Evolutionary conservation across 164 flowering plant genomes (phyloP).

Genomic region (Stephania yunnanensis): DNA sequence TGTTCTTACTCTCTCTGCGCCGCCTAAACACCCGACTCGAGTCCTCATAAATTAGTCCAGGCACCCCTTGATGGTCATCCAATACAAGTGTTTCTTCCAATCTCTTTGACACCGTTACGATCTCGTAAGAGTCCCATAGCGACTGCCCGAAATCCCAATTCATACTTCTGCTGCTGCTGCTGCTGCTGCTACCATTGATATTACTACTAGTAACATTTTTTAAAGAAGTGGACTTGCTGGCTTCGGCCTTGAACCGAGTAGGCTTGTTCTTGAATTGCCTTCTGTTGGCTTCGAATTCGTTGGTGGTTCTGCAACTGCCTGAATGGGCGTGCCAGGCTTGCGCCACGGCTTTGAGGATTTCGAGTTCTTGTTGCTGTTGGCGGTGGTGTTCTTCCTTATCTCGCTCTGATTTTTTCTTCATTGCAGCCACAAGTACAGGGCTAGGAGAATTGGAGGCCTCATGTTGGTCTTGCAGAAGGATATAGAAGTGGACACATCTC

Average conservation of each 20-base stretch:
- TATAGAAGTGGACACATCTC: neutral
- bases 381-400: conserved; percentile 14
- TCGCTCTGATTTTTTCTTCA: conserved; percentile 13
- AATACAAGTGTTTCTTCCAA: conserved; percentile 52
- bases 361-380: conserved; percentile 32
- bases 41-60: conserved; percentile 8
- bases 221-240: conserved; percentile 13
- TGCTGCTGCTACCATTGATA: neutral
- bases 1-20: conserved; percentile 61
- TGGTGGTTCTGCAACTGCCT: conserved; percentile 28
- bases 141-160: conserved; percentile 77
- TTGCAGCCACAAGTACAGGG: conserved; percentile 18
- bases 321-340: conserved; percentile 84
- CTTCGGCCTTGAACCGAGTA: conserved; percentile 74
- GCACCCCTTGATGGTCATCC: conserved; percentile 29
- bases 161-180: neutral
- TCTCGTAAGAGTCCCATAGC: conserved; percentile 84
- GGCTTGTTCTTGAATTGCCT: conserved; percentile 41
- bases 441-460: conserved; percentile 32
- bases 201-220: conserved; percentile 1
- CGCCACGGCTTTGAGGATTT: conserved; percentile 84
- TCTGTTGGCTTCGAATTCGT: conserved; percentile 53
- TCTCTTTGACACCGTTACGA: conserved; percentile 60
- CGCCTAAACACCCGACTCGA: conserved; percentile 15
- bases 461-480: conserved; percentile 12